Base-by-base conservation (phyloP, 805 yeast species). In the Ogataea methylovora region DNA sequence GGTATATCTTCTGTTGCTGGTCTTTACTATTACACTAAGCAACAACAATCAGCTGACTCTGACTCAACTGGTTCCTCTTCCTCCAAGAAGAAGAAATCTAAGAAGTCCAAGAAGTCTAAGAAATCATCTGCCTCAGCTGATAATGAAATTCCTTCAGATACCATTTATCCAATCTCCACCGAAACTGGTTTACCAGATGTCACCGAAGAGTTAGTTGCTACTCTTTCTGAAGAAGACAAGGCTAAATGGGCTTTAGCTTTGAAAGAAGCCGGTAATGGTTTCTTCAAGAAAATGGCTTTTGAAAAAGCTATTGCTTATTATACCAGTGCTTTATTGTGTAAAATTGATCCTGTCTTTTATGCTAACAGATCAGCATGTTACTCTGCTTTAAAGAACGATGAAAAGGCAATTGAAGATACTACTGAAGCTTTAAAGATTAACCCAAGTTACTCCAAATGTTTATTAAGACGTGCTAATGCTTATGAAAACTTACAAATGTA, bases 311-410 rank as follows among this genome's bases (percentile, higher is more conserved):
- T 87, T 49, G 75, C 72, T 29, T 80, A 70, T 58, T 92, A 92
- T 66, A 58, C 84, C 28, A 75, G 73, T 37, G 97, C 98, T 9
- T 67, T 92, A 46, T 55, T 67, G 35, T 68, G 85, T 52, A 80
- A 81, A 54, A 61, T 69, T 46, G 97, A 92, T 60, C 87, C 97
- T 5, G 83, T 88, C 24, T 92, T 73, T 64, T 90, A 80, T 65
- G 86, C 97, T 41, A 92, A 92, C 69, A 79, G 97, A 62, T 87
- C 97, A 20, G 98, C 98, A 13, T 90, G 96, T 62, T 84, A 84
- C 63, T 83, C 88, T 33, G 85, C 94, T 8, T 66, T 84, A 45
- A 74, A 78, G 43, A 75, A 87, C 42, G 78, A 76, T 55, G 86
- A 84, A 48, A 80, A 86, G 56, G 95, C 88, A 30, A 71, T 92